These are phyloP conservation scores for Boletellus deceptivus DNA, from an alignment of 1,284 basidiomycete species.

Conservation along the genomic window DNA sequence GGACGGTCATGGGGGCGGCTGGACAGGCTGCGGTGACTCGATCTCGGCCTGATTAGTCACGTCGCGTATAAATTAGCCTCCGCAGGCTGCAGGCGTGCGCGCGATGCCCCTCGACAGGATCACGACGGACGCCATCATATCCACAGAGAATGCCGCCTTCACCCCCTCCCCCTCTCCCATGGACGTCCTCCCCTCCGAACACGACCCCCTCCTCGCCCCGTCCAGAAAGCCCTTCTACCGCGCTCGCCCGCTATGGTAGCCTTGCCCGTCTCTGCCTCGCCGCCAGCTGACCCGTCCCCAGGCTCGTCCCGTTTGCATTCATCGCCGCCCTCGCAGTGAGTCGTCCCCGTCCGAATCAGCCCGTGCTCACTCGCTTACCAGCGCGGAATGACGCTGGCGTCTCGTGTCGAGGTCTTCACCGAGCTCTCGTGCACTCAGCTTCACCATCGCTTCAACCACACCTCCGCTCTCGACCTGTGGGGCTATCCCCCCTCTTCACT, in stretches of 20 bases:
- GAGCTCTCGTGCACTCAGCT: conserved; percentile 66
- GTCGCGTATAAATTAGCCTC: conserved; percentile 25
- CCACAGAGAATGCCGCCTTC: conserved; percentile 32
- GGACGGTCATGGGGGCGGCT: too few relatives aligned
- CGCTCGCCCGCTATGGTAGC: conserved; percentile 60
- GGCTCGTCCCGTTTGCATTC: conserved; percentile 74
- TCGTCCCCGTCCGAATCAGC: conserved; percentile 8
- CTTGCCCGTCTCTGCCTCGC: conserved; percentile 12
- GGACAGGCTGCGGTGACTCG: too few relatives aligned
- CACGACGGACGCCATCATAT: conserved; percentile 34
- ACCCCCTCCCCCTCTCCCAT: conserved; percentile 23
- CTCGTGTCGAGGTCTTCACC: conserved; percentile 75
- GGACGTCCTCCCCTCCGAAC: conserved; percentile 24
- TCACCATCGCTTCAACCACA: conserved; percentile 46
- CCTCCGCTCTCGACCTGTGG: conserved; percentile 22
- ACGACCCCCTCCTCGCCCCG: conserved; percentile 23
- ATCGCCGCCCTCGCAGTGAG: conserved; percentile 62
- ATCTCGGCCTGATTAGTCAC: background rate
- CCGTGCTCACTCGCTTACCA: conserved; percentile 25
- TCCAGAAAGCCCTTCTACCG: conserved; percentile 64
- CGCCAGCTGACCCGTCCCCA: conserved; percentile 27
- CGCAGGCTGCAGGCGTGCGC: background rate
- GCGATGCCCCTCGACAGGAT: conserved; percentile 34
- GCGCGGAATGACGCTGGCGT: conserved; percentile 78
- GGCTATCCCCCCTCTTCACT: conserved; percentile 24